Base-by-base conservation (phyloP, 495 filamentous ascomycete species). In the Aspergillus avenaceus region DNA sequence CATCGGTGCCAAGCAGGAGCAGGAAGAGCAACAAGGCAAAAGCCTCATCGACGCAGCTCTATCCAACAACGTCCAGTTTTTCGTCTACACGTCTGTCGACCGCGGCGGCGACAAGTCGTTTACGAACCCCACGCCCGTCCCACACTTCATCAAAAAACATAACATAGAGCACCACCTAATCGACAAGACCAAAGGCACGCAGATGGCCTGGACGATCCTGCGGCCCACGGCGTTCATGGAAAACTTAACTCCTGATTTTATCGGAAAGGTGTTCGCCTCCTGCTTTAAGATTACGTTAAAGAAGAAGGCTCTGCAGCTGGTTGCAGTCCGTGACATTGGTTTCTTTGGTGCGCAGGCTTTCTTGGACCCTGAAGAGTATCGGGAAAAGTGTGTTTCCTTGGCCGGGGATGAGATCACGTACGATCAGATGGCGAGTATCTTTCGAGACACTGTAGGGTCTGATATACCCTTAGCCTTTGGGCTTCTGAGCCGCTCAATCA, bases 221-320 rank as follows among this genome's bases (percentile, higher is more conserved):
- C 75, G 83, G n/a, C 83, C 85, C 0, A 75, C 76, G 0, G 79
- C 80, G 0, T 90, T 88, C 65, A 79, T 86, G 67, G 86, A 88
- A 7, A 86, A 84, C 56, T 59, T 86, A 14, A 71, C 64, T 0
- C 77, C 80, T 0, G 77, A 73, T 31, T 80, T 86, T 55, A 51
- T 69, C 11, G 82, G 80, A 29, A 84, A 81, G 50, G 69, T 83
- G 0, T 86, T 89, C 60, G 46, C 70, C 1, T 76, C 83, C 0
- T 67, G 73, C 5, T 70, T 80, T 59, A 69, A 71, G 38, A 64
- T 72, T 8, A 63, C 70, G 2, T 24, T 72, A 22, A 75, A 77
- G 49, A 67, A 64, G 11, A 77, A 74, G 50, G 76, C 76, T 0
- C 54, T 88, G 47, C 84, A 87, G 52, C 67, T 81, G 56, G 60